Evolutionary conservation across 2,329 filamentous ascomycete species (phyloP).

Genomic region (Penicillium vulpinum): DNA sequence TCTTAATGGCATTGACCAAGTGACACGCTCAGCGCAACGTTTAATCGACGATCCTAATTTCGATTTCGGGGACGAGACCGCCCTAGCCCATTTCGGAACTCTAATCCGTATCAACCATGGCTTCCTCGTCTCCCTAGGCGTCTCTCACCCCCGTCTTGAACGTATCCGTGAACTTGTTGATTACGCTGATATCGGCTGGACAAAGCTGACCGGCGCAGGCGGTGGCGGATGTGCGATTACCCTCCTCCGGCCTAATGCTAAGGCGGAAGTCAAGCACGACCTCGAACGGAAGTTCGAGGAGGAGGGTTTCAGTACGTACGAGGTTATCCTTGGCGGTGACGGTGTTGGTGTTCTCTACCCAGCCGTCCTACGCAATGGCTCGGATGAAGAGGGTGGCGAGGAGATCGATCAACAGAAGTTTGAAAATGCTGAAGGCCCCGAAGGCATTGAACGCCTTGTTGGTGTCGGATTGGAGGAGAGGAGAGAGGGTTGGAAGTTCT

Average conservation of each 20-base stretch:
- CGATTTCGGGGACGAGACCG: conserved; percentile 61
- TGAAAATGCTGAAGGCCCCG: conserved; percentile 76
- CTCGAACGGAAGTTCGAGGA: conserved; percentile 66
- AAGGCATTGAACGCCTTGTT: conserved; percentile 83
- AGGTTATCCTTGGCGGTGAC: conserved; percentile 87
- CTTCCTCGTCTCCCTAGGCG: conserved; percentile 82
- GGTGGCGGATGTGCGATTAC: conserved; percentile 96
- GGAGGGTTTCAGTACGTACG: conserved; percentile 80
- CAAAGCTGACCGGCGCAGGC: conserved; percentile 92
- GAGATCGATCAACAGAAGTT: conserved; percentile 92
- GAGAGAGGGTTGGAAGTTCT: conserved; percentile 83
- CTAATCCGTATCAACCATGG: conserved; percentile 94
- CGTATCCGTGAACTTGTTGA: conserved; percentile 89
- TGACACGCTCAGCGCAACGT: conserved; percentile 58
- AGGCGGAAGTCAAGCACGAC: conserved; percentile 57
- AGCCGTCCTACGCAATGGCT: conserved; percentile 81
- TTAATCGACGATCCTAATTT: conserved; percentile 63
- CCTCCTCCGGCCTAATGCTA: conserved; percentile 69
- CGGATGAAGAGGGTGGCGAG: conserved; percentile 78
- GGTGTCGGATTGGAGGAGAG: conserved; percentile 72
- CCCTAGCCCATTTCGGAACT: conserved; percentile 75
- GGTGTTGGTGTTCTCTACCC: conserved; percentile 94
- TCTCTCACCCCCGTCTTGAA: conserved; percentile 91
- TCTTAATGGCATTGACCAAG: conserved; percentile 75
- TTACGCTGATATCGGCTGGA: conserved; percentile 88